Percentiles rank a stretch among this genome's conserved stretches.
These are phyloP conservation scores for Pseudocercospora musae DNA, from an alignment of 2,329 filamentous ascomycete species.

Conservation along the genomic window DNA sequence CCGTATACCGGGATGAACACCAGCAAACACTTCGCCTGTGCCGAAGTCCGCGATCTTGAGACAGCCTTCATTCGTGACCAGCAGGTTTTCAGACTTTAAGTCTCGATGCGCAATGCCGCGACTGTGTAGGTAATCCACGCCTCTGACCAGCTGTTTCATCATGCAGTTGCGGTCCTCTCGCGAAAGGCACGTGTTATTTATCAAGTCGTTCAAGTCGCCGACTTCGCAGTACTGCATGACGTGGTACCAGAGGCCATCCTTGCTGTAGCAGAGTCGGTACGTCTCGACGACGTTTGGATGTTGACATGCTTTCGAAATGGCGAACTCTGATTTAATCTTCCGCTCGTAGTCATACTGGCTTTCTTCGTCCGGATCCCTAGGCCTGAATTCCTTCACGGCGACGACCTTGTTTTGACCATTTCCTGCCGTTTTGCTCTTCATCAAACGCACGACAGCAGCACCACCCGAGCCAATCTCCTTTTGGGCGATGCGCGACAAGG, in stretches of 20 bases:
- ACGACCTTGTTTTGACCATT: conserved; percentile 57
- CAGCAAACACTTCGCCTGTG: conserved; percentile 80
- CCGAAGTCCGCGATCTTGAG: conserved; percentile 92
- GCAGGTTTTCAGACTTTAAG: conserved; percentile 83
- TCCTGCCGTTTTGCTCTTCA: conserved; percentile 65
- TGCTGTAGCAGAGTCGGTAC: conserved; percentile 66
- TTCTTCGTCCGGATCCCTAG: conserved; percentile 66
- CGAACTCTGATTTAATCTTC: conserved; percentile 89
- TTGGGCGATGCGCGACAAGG: conserved; percentile 67
- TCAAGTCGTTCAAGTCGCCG: conserved; percentile 74
- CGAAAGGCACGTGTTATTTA: conserved; percentile 65
- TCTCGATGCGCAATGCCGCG: conserved; percentile 88
- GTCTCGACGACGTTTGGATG: conserved; percentile 88
- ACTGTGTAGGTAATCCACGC: conserved; percentile 74
- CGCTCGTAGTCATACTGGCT: conserved; percentile 69
- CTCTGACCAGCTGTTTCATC: conserved; percentile 85
- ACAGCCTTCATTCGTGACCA: conserved; percentile 74
- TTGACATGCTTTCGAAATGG: conserved; percentile 77
- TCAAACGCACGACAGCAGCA: conserved; percentile 76
- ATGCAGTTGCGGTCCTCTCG: conserved; percentile 72
- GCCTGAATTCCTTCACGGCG: conserved; percentile 84
- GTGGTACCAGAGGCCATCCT: conserved; percentile 74
- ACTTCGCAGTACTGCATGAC: conserved; percentile 90
- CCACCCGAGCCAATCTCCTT: conserved; percentile 78
- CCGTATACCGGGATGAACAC: conserved; percentile 73